Percentiles rank a stretch among this genome's conserved stretches.
These are phyloP conservation scores for Ambrosiella beaveri DNA, from an alignment of 2,329 filamentous ascomycete species.

Conservation along the genomic window DNA sequence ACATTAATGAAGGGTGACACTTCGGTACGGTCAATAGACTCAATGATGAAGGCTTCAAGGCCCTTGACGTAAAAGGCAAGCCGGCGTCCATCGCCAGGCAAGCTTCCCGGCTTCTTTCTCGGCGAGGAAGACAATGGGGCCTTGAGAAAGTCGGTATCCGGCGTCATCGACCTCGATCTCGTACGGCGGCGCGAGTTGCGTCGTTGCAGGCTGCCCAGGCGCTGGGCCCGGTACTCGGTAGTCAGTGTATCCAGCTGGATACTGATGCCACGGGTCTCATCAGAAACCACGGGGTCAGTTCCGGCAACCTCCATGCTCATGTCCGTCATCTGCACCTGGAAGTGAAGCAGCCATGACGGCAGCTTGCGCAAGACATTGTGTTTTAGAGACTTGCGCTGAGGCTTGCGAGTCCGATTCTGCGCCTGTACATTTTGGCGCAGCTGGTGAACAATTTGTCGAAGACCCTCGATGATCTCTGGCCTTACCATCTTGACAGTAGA, in stretches of 20 bases:
- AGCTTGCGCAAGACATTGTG: conserved; percentile 59
- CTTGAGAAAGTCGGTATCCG: conserved; percentile 46
- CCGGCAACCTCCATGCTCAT: conserved; percentile 86
- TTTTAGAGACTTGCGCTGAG: conserved; percentile 33
- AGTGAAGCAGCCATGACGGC: conserved; percentile 70
- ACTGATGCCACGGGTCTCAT: conserved; percentile 64
- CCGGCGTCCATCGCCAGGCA: conserved; percentile 58
- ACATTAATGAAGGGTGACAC: conserved; percentile 71
- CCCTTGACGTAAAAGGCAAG: conserved; percentile 66
- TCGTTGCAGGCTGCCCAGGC: conserved; percentile 45
- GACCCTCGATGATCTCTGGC: conserved; percentile 78
- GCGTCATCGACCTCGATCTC: conserved; percentile 52
- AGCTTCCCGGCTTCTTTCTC: conserved; percentile 33
- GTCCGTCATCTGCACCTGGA: conserved; percentile 71
- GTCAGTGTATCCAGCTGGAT: conserved; percentile 78
- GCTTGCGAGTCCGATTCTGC: conserved; percentile 23
- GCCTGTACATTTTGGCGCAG: conserved; percentile 45
- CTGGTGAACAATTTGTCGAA: conserved; percentile 80
- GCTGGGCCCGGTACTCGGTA: conserved; percentile 74
- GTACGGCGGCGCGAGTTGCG: conserved; percentile 50
- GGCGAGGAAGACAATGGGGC: conserved; percentile 19
- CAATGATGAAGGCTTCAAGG: conserved; percentile 79
- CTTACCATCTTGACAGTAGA: conserved; percentile 81
- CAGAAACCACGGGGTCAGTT: conserved; percentile 66
- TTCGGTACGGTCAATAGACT: conserved; percentile 70